phyloP scores from a whole-genome alignment of 768 basidiomycete genomes.

The Termitomyces sp. region DNA sequence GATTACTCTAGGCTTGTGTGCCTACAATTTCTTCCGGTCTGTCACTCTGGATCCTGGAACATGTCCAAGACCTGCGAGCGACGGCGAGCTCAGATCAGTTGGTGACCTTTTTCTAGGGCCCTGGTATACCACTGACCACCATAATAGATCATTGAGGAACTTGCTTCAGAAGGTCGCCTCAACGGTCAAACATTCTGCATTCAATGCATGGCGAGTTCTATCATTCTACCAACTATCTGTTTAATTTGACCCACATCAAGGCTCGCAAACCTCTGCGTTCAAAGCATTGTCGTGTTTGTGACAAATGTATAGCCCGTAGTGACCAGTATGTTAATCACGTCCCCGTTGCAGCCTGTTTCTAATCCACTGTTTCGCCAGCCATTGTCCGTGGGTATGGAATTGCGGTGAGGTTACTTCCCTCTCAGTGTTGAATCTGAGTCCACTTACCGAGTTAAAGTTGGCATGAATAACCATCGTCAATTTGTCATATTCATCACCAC shows the following conservation, averaged over 20 bases:
- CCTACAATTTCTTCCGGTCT: constrained; percentile 89
- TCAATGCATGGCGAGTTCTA: constrained; percentile 74
- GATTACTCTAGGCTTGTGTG: constrained; percentile 64
- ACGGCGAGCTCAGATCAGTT: constrained; percentile 85
- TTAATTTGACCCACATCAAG: constrained; percentile 26
- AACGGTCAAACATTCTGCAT: constrained; percentile 98
- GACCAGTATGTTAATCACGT: constrained; percentile 72
- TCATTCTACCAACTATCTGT: neutral
- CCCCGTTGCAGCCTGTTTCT: neutral
- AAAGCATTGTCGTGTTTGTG: constrained; percentile 92
- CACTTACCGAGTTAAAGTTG: constrained; percentile 48
- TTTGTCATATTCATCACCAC: constrained; percentile 91
- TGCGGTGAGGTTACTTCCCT: constrained; percentile 60
- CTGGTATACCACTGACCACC: neutral
- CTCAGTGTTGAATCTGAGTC: neutral
- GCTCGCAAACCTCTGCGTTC: constrained; percentile 89
- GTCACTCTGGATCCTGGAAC: constrained; percentile 87
- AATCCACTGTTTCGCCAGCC: constrained; percentile 41
- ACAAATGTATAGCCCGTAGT: constrained; percentile 83
- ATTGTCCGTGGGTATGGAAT: constrained; percentile 99
- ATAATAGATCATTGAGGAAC: constrained; percentile 81
- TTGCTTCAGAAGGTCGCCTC: constrained; percentile 81
- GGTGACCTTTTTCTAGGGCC: constrained; percentile 22
- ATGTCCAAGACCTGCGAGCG: constrained; percentile 76
- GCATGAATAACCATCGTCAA: constrained; percentile 91